phyloP scores from a whole-genome alignment of 371 early-diverging fungal species.

The Basidiobolus meristosporus region DNA sequence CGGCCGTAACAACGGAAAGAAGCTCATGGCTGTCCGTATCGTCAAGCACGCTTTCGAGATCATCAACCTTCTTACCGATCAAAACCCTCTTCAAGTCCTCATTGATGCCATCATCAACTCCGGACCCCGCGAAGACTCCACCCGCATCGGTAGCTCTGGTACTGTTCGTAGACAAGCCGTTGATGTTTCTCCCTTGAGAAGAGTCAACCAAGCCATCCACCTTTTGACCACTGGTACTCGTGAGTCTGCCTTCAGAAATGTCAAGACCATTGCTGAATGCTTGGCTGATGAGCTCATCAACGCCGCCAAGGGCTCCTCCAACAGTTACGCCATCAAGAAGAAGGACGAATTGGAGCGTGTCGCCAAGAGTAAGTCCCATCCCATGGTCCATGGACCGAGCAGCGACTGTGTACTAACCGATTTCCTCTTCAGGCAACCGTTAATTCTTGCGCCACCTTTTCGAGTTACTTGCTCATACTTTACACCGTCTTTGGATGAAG shows the following conservation, averaged over 20 bases:
- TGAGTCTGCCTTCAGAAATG: conserved; percentile 68
- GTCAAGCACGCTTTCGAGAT: conserved; percentile 99
- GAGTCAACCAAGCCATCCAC: conserved; percentile 96
- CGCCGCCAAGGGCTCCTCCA: conserved; percentile 96
- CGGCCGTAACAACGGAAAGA: conserved; percentile 99
- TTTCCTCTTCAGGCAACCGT: conserved; percentile 3
- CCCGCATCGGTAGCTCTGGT: conserved; percentile 99
- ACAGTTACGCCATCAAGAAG: conserved; percentile 99
- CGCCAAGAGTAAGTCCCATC: conserved; percentile 17
- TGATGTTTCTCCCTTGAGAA: conserved; percentile 98
- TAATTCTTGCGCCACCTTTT: conserved; percentile 1
- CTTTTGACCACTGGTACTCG: conserved; percentile 88
- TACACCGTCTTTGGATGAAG: no score
- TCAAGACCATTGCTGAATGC: conserved; percentile 99
- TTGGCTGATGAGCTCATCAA: conserved; percentile 99
- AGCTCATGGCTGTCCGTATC: conserved; percentile 96
- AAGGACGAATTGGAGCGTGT: conserved; percentile 96
- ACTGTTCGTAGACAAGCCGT: conserved; percentile 99
- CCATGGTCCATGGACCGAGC: background rate
- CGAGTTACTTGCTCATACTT: background rate
- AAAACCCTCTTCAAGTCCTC: conserved; percentile 98
- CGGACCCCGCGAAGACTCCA: conserved; percentile 99
- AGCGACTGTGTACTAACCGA: background rate
- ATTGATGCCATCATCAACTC: conserved; percentile 99
- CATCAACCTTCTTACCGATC: conserved; percentile 95